phyloP scores from a whole-genome alignment of 495 filamentous ascomycete species.

The Xylona heveae region DNA sequence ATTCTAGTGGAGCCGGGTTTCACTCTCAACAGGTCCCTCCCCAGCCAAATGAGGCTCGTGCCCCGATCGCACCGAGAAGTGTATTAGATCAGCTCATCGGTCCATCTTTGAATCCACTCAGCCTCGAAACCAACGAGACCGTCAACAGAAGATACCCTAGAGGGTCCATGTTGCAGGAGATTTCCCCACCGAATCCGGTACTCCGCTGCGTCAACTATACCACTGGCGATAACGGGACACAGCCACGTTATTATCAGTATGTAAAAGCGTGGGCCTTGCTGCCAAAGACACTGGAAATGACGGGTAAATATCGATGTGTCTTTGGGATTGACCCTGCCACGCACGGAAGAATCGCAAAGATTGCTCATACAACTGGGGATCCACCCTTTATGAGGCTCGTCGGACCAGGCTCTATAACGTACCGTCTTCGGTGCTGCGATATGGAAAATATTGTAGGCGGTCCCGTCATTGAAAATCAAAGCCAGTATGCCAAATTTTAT shows the following conservation, averaged over 20 bases:
- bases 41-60: no score
- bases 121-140: constrained; percentile 7
- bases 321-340: constrained; percentile 5
- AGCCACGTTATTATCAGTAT: constrained; percentile 14
- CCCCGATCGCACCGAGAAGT: no score
- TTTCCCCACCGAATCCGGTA: constrained; percentile 14
- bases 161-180: constrained; percentile 15
- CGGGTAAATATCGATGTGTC: constrained; percentile 6
- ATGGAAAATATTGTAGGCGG: background rate
- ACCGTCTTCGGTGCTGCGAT: constrained; percentile 6
- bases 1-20: no score
- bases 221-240: background rate
- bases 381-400: background rate
- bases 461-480: background rate
- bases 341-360: constrained; percentile 3
- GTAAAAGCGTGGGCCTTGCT: constrained; percentile 10
- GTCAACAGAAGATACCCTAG: constrained; percentile 11
- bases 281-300: constrained; percentile 10
- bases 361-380: background rate
- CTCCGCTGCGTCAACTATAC: constrained; percentile 5
- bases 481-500: background rate
- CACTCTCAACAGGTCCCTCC: no score
- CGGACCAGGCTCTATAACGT: constrained; percentile 2
- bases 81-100: no score
- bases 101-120: constrained; percentile 6